Base-by-base conservation (phyloP, 75 land plant genomes). In the Selaginella moellendorffii region DNA sequence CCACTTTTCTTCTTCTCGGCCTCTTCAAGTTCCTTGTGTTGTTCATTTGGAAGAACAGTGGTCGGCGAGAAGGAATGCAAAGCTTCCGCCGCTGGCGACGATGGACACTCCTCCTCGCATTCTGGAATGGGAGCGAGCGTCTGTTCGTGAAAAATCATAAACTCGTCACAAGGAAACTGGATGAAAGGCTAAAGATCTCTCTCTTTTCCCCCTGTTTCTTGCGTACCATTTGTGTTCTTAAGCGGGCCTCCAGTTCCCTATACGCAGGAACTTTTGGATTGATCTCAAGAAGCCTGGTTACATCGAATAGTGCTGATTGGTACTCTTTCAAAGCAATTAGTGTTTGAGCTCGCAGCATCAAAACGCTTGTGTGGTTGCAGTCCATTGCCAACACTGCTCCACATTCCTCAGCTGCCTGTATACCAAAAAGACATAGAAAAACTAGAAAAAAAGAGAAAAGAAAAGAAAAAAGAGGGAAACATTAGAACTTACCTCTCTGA, bases 301-400 rank as follows among this genome's bases (percentile, higher is more conserved):
- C 59, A 56, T 56, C 59, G 24, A 56, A 56, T 56, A 56, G n/a
- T 21, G 59, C 59, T 2, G 25, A 56, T 8, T 56, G 59, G 21
- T 56, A 56, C 2, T 56, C 59, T 24, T 56, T 56, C 2, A 56
- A 21, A 56, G 59, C 8, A 21, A 56, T 24, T 56, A 56, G n/a
- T 56, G 59, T 56, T 19, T 56, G 59, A 8, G 59, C 59, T 24
- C 59, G 8, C n/a, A 56, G n/a, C 59, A 56, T 56, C n/a, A 56
- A 25, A 8, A 19, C 59, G 5, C 59, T 24, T 56, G 59, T 8
- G n/a, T 56, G 59, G 24, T 56, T 56, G 59, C 59, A 56, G n/a
- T 56, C 59, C 8, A 56, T 21, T 56, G 59, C 59, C n/a, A 56
- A 19, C 21, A 56, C 59, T 21, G 25, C 21, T 19, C 59, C 24